phyloP scores from a whole-genome alignment of 2,329 filamentous ascomycete species.

The Fusarium humuli region DNA sequence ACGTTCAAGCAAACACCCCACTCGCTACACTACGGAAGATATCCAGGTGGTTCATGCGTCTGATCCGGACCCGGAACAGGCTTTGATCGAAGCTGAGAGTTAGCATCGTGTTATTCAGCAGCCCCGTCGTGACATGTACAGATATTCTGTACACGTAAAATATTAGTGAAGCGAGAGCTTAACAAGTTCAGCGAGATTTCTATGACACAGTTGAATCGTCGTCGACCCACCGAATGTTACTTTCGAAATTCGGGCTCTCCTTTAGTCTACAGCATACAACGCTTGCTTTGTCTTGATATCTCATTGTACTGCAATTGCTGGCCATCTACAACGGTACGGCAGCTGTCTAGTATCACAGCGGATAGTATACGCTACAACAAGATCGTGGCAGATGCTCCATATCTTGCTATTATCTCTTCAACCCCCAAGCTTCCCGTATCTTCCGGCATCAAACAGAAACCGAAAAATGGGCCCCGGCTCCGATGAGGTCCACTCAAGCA shows the following conservation, averaged over 20 bases:
- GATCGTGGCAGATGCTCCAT: background rate
- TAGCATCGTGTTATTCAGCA: background rate
- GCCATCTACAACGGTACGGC: background rate
- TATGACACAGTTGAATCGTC: background rate
- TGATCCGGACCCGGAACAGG: slow-evolving; percentile 8
- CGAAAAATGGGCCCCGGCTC: slow-evolving; percentile 36
- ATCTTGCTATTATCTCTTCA: background rate
- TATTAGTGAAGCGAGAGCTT: background rate
- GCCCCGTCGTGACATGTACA: background rate
- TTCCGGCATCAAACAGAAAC: slow-evolving; percentile 21
- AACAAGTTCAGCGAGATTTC: background rate
- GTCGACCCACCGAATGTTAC: too few species aligned
- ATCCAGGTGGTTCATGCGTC: slow-evolving; percentile 13
- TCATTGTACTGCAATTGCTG: background rate
- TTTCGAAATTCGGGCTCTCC: background rate
- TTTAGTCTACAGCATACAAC: background rate
- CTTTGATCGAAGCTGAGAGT: slow-evolving; percentile 5
- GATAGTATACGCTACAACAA: background rate
- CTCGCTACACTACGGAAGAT: background rate
- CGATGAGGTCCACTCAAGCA: slow-evolving; percentile 22
- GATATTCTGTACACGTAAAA: background rate
- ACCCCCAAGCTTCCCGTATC: slow-evolving; percentile 12
- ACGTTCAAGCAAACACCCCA: background rate
- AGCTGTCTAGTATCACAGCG: background rate
- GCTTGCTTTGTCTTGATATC: background rate